Evolutionary conservation across 257 asterid species (phyloP).

Genomic region (Ilex aquifolium): DNA sequence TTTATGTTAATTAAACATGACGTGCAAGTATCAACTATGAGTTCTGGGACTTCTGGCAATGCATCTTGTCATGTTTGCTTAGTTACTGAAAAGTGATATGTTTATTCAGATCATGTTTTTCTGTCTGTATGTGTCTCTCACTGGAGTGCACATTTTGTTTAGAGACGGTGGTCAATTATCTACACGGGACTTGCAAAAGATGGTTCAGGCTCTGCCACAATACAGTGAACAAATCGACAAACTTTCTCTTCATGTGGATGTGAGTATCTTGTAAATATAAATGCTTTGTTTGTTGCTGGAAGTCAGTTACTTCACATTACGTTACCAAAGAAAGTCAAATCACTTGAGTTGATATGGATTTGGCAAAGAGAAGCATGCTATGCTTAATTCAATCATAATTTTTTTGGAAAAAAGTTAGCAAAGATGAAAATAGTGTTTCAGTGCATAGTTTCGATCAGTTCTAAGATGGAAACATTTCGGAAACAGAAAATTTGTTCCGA

Average conservation of each 20-base stretch:
- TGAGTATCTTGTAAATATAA: conserved; percentile 44
- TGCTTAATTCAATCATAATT: no score
- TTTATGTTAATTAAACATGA: no score
- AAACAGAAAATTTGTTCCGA: no score
- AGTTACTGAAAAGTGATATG: conserved; percentile 5
- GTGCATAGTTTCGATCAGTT: no score
- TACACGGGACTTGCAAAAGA: conserved; percentile 94
- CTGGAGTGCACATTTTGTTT: conserved; percentile 18
- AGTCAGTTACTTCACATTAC: conserved; percentile 6
- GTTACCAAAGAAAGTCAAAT: conserved; percentile 1
- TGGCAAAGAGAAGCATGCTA: no score
- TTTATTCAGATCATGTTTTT: conserved; percentile 8
- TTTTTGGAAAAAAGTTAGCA: no score
- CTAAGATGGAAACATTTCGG: no score
- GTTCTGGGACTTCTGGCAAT: neutral
- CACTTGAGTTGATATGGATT: no score
- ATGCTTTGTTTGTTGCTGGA: conserved; percentile 12
- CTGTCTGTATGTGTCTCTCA: conserved; percentile 10
- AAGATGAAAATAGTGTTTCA: no score
- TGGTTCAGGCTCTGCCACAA: conserved; percentile 99
- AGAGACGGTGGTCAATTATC: conserved; percentile 84
- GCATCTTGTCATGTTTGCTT: conserved; percentile 4
- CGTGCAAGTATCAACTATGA: neutral
- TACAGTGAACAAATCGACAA: conserved; percentile 98
- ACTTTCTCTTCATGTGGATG: conserved; percentile 99